A percentile compares a stretch with the other conserved stretches of the same genome.
Evolutionary conservation across 768 basidiomycete genomes (phyloP).

Genomic region (Melanogaster broomeanus): DNA sequence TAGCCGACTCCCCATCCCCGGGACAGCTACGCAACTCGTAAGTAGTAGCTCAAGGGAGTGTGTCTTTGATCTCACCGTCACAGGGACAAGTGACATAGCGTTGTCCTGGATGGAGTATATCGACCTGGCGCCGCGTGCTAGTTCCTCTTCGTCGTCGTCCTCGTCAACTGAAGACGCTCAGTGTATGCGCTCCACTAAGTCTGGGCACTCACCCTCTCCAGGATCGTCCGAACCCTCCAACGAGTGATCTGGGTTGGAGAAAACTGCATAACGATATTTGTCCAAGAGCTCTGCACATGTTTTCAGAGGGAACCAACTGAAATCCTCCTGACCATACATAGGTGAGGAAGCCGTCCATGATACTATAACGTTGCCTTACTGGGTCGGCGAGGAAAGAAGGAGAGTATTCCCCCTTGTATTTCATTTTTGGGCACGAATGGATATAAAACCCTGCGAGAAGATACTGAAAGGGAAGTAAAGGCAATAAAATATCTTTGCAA

Average conservation of each 20-base stretch:
- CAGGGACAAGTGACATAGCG: slow-evolving; percentile 24
- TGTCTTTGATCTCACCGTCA: slow-evolving; percentile 21
- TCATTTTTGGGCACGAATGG: slow-evolving; percentile 91
- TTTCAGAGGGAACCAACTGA: slow-evolving; percentile 72
- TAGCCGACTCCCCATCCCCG: slow-evolving; percentile 30
- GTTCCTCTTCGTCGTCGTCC: slow-evolving; percentile 15
- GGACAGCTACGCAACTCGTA: slow-evolving; percentile 19
- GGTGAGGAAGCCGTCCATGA: slow-evolving; percentile 2
- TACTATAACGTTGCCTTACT: slow-evolving; percentile 40
- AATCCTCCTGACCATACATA: slow-evolving; percentile 58
- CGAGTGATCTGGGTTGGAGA: slow-evolving; percentile 63
- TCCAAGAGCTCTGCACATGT: slow-evolving; percentile 64
- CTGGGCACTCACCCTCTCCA: slow-evolving; percentile 23
- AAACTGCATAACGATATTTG: slow-evolving; percentile 66
- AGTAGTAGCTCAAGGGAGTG: not conserved
- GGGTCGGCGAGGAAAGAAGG: slow-evolving; percentile 91
- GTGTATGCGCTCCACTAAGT: not conserved
- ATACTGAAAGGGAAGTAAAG: not conserved
- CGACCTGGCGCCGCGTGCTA: slow-evolving; percentile 21
- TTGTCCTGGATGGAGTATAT: slow-evolving; percentile 24
- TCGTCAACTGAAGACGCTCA: slow-evolving; percentile 18
- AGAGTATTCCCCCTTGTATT: slow-evolving; percentile 90
- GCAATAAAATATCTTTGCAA: not conserved
- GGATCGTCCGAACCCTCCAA: slow-evolving; percentile 33
- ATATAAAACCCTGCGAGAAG: slow-evolving; percentile 79